Percentiles rank a stretch among this genome's conserved stretches.
phyloP scores from a whole-genome alignment of 257 asterid species.

The Ligustrum vulgare region DNA sequence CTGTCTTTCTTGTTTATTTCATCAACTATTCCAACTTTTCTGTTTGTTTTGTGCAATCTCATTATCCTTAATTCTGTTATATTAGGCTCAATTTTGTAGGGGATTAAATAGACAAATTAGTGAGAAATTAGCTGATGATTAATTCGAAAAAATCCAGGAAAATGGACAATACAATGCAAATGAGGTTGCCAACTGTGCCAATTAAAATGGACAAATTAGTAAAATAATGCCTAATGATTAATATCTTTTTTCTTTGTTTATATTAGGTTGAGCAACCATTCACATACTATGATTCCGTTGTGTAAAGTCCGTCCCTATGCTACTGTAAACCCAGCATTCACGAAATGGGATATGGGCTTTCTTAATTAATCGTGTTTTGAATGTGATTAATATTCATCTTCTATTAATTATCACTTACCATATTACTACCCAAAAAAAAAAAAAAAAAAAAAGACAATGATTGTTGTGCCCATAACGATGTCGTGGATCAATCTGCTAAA shows the following conservation, averaged over 20 bases:
- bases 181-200: background rate
- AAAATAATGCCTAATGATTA: conserved; percentile 14
- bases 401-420: conserved; percentile 17
- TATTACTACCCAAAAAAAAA: no score
- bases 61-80: background rate
- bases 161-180: background rate
- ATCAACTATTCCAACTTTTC: conserved; percentile 9
- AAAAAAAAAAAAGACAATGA: background rate
- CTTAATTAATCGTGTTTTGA: conserved; percentile 22
- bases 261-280: conserved; percentile 45
- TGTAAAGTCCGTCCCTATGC: conserved; percentile 46
- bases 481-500: background rate
- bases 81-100: background rate
- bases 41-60: conserved; percentile 20
- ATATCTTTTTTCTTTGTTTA: conserved; percentile 33
- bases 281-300: conserved; percentile 28
- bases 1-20: conserved; percentile 49
- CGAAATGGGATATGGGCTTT: conserved; percentile 39
- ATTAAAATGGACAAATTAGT: background rate
- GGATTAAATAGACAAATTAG: background rate
- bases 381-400: conserved; percentile 33
- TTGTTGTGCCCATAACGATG: no score
- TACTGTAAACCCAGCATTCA: conserved; percentile 43
- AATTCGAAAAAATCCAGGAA: background rate
- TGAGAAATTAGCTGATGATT: background rate